Conservation (phyloP, 2,329 filamentous ascomycete genomes). For the Monilinia fructigena region DNA sequence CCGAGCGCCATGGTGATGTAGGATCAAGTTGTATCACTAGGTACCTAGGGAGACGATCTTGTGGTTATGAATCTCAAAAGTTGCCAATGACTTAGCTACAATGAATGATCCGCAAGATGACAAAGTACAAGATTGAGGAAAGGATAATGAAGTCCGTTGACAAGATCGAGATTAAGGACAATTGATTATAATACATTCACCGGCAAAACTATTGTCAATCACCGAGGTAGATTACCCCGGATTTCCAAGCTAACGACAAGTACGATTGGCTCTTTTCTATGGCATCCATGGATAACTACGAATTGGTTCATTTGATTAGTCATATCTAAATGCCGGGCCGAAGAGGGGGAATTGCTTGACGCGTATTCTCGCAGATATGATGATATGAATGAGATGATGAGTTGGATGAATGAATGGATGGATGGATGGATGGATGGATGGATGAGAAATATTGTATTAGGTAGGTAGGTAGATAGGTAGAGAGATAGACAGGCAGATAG, state of each 20-base stretch:
- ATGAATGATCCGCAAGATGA: neutral
- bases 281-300: neutral
- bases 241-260: neutral
- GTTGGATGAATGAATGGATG: no score
- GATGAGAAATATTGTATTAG: no score
- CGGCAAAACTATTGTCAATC: constrained; percentile 12
- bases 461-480: no score
- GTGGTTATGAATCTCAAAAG: neutral
- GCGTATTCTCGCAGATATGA: no score
- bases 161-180: neutral
- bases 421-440: no score
- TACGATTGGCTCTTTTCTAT: neutral
- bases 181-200: neutral
- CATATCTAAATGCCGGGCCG: no score
- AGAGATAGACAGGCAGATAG: no score
- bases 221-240: constrained; percentile 14
- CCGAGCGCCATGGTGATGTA: constrained; percentile 9
- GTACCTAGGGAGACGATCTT: neutral
- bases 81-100: neutral
- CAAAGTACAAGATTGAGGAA: neutral
- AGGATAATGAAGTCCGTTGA: neutral
- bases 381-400: no score
- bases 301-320: no score
- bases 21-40: neutral
- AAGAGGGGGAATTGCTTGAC: no score